Evolutionary conservation across 257 asterid species (phyloP).

Genomic region (Euphrasia confusa): DNA sequence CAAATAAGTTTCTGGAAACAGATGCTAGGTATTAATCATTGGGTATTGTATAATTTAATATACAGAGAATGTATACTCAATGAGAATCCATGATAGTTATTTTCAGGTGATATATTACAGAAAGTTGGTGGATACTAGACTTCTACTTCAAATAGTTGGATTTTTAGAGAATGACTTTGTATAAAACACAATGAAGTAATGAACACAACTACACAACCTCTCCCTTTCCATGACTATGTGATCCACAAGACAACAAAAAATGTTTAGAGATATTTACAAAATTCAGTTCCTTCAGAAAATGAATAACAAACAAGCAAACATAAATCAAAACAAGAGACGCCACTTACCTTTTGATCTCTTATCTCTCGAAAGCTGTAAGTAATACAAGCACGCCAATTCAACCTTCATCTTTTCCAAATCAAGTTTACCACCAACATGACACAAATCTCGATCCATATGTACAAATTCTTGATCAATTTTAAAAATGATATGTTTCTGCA

Average conservation of each 20-base stretch:
- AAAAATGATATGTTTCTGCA: slow-evolving; percentile 54
- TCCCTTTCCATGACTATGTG: neutral
- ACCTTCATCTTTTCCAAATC: slow-evolving; percentile 65
- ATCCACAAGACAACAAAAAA: neutral
- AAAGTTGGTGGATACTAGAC: neutral
- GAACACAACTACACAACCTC: neutral
- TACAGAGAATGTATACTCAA: neutral
- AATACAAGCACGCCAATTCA: slow-evolving; percentile 84
- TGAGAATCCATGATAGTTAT: neutral
- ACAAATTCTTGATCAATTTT: slow-evolving; percentile 54
- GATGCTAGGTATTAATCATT: neutral
- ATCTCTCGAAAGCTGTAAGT: slow-evolving; percentile 51
- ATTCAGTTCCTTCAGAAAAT: neutral
- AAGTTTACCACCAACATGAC: slow-evolving; percentile 38
- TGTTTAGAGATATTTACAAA: neutral
- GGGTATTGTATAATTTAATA: neutral
- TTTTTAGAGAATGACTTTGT: neutral
- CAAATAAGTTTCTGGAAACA: neutral
- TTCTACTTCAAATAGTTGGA: slow-evolving; percentile 2
- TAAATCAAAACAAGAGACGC: slow-evolving; percentile 20
- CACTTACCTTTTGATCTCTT: slow-evolving; percentile 70
- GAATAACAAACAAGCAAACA: slow-evolving; percentile 17
- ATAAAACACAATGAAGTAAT: neutral
- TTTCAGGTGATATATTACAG: neutral
- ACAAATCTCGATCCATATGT: slow-evolving; percentile 41